These are phyloP conservation scores for Amphicarpaea edgeworthii DNA, from an alignment of 306 rosid genomes.

Conservation along the genomic window DNA sequence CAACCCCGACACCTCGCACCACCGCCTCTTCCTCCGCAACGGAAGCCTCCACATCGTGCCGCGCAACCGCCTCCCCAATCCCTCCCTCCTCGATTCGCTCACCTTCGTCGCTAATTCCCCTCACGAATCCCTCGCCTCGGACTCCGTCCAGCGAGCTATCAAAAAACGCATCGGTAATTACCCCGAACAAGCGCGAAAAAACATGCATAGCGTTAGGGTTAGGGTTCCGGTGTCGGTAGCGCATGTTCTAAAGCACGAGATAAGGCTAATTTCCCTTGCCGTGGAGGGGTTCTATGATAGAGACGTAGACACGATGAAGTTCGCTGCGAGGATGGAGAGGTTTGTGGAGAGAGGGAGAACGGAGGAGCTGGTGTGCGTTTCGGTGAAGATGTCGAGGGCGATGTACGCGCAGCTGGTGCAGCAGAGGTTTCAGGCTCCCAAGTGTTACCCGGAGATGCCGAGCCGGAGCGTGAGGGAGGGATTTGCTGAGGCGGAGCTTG, in stretches of 20 bases:
- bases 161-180: constrained; percentile 66
- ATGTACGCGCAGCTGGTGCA: constrained; percentile 92
- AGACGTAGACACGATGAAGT: constrained; percentile 84
- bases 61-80: constrained; percentile 45
- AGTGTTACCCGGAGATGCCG: constrained; percentile 73
- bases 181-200: constrained; percentile 66
- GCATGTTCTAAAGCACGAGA: constrained; percentile 70
- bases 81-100: constrained; percentile 67
- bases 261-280: constrained; percentile 73
- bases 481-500: constrained; percentile 76
- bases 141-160: constrained; percentile 65
- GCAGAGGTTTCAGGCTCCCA: constrained; percentile 88
- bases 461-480: constrained; percentile 43
- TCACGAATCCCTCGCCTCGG: constrained; percentile 62
- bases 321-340: constrained; percentile 80
- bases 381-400: constrained; percentile 89
- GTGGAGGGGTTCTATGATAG: constrained; percentile 94
- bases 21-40: constrained; percentile 78
- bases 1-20: constrained; percentile 72
- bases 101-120: constrained; percentile 51
- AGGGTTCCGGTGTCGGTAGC: constrained; percentile 85
- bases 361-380: constrained; percentile 67
- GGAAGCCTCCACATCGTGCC: constrained; percentile 75
- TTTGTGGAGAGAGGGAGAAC: constrained; percentile 57
- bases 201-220: constrained; percentile 72